Evolutionary conservation across 352 stramenopile species (phyloP).

Genomic region (Elongisporangium prolatum): DNA sequence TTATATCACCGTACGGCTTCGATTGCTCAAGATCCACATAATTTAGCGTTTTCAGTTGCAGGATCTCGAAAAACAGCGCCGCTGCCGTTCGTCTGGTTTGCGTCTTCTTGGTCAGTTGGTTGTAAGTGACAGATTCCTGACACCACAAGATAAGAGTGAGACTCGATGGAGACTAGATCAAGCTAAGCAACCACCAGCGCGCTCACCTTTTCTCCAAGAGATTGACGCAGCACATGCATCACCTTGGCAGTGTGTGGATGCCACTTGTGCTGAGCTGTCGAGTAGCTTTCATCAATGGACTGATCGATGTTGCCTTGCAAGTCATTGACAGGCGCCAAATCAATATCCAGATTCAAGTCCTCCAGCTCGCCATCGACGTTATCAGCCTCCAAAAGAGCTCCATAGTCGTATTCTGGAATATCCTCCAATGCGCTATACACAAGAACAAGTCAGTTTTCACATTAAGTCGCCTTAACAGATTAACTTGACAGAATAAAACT

Average conservation of each 20-base stretch:
- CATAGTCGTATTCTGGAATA: constrained; percentile 50
- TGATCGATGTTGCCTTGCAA: constrained; percentile 60
- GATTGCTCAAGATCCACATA: constrained; percentile 95
- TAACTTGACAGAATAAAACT: background rate
- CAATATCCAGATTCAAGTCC: constrained; percentile 75
- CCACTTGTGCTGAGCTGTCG: constrained; percentile 91
- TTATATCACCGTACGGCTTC: constrained; percentile 93
- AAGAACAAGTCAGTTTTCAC: background rate
- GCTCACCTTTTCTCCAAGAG: constrained; percentile 62
- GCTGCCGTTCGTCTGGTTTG: constrained; percentile 86
- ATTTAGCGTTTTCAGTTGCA: constrained; percentile 98
- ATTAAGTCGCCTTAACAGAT: too few species aligned
- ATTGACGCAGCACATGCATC: constrained; percentile 81
- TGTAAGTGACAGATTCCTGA: constrained; percentile 78
- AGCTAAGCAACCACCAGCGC: constrained; percentile 1
- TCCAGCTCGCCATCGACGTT: constrained; percentile 35
- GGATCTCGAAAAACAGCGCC: constrained; percentile 95
- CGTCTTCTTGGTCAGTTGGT: constrained; percentile 80
- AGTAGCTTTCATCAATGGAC: constrained; percentile 23
- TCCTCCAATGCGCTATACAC: background rate
- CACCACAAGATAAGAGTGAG: background rate
- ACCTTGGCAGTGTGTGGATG: constrained; percentile 98
- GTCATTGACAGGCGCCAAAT: constrained; percentile 76
- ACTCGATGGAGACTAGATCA: constrained; percentile 3
- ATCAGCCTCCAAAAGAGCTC: constrained; percentile 44